Base-by-base conservation (phyloP, 2,329 filamentous ascomycete genomes). In the Rhynchosporium agropyri region DNA sequence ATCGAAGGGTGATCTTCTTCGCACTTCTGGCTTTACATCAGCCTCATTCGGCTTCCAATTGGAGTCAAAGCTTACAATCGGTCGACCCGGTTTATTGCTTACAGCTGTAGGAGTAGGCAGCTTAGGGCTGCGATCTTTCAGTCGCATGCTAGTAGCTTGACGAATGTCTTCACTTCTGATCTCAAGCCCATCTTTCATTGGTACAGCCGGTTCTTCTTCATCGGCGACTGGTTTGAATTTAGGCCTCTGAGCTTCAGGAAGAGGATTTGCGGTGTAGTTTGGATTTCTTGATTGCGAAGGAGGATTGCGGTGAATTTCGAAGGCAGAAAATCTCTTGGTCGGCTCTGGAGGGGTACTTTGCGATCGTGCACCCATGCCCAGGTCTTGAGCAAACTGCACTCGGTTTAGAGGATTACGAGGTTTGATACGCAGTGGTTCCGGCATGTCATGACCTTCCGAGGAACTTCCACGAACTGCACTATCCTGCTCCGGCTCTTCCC, bases 61-160 rank as follows among this genome's bases (percentile, higher is more conserved):
- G 73, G 85, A 85, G 78, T 96, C 85, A 83, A 98, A 98, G 83
- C 94, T 98, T 82, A 98, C 94, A 81, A 98, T 98, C 67, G 94
- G 94, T 74, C 94, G 87, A 71, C 92, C 92, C 71, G 90, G 89
- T 74, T 84, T 90, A 79, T 97, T 90, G 79, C 92, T 97, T 77
- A 98, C 93, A 73, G 91, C 89, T 60, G 90, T 91, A 68, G 94
- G 94, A 73, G 89, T 94, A 33, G 93, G 94, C 66, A 98, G 81
- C 74, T 91, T 96, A 62, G 87, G 78, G 77, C 92, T 97, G 73
- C 93, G 88, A 76, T 97, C 92, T 75, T 87, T 92, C 67, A 95
- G 80, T 74, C 82, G 89, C 85, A 96, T 96, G 77, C 90, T 95
- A 7, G 94, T 98, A 60, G 94, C 94, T 69, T 90, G 86, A 64